Percentiles rank a stretch among this genome's conserved stretches.
These are phyloP conservation scores for Dispira simplex DNA, from an alignment of 192 early-diverging fungal species.

Conservation along the genomic window DNA sequence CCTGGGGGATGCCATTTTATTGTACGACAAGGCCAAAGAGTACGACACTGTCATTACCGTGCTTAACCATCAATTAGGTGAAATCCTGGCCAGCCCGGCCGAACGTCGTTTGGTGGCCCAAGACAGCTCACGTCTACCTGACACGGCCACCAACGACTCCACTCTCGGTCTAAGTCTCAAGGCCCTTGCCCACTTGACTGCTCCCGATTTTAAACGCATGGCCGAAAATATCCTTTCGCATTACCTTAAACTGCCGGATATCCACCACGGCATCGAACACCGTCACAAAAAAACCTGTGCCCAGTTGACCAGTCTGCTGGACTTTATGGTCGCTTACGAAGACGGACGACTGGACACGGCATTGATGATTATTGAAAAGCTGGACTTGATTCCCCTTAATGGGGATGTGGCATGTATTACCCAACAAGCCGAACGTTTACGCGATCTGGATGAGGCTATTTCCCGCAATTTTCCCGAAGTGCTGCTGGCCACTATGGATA, in stretches of 20 bases:
- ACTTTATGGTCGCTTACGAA: slow-evolving; percentile 37
- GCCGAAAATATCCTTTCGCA: slow-evolving; percentile 28
- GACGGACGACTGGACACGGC: slow-evolving; percentile 40
- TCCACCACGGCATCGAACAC: slow-evolving; percentile 21
- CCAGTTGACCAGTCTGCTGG: slow-evolving; percentile 36
- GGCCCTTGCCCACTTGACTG: neutral
- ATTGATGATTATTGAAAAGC: slow-evolving; percentile 34
- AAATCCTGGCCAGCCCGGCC: slow-evolving; percentile 27
- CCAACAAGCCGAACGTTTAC: slow-evolving; percentile 49
- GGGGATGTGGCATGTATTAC: slow-evolving; percentile 37
- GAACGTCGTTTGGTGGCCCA: neutral
- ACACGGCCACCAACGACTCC: neutral
- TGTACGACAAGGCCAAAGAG: slow-evolving; percentile 63
- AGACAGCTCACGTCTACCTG: neutral
- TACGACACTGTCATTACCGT: slow-evolving; percentile 58
- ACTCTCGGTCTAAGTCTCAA: neutral
- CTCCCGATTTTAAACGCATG: slow-evolving; percentile 26
- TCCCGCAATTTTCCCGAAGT: slow-evolving; percentile 61
- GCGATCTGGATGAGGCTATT: slow-evolving; percentile 44
- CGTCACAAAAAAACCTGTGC: slow-evolving; percentile 34
- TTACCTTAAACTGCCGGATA: slow-evolving; percentile 30
- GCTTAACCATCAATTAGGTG: slow-evolving; percentile 50
- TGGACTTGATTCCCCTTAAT: slow-evolving; percentile 47
- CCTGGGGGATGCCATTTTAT: slow-evolving; percentile 52
- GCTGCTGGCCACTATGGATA: slow-evolving; percentile 55